A percentile compares a stretch with the other conserved stretches of the same genome.
phyloP scores from a whole-genome alignment of 106 monocot genomes.

The Gastrodia elata region DNA sequence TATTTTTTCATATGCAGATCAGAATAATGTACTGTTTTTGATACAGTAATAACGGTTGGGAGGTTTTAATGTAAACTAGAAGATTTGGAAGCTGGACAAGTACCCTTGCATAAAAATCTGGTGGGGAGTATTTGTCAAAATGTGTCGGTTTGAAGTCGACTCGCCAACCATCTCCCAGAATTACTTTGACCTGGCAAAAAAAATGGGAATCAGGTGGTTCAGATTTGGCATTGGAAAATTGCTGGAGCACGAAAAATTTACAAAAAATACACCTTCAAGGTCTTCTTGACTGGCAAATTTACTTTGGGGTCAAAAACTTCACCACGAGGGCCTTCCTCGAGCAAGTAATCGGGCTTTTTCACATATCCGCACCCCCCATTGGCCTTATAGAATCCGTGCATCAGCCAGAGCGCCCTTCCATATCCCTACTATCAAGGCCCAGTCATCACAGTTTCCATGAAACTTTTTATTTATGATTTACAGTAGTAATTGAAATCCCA shows the following conservation, averaged over 20 bases:
- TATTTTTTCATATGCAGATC: not conserved
- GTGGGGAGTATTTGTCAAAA: conserved; percentile 43
- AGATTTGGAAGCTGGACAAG: not conserved
- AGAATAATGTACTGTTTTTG: too few species aligned
- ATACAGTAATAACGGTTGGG: not conserved
- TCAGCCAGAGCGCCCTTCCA: conserved; percentile 58
- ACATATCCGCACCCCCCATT: conserved; percentile 70
- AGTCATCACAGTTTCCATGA: conserved; percentile 2
- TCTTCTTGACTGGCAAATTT: conserved; percentile 43
- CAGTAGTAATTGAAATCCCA: too few species aligned
- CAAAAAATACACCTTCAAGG: conserved; percentile 31
- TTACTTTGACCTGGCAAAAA: conserved; percentile 34
- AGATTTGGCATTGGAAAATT: not conserved
- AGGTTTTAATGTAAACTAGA: not conserved
- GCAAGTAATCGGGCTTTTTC: conserved; percentile 50
- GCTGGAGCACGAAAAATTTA: not conserved
- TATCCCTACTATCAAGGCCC: conserved; percentile 24
- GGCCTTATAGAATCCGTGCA: conserved; percentile 55
- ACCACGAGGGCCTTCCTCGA: conserved; percentile 25
- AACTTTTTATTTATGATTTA: too few species aligned
- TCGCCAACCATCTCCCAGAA: conserved; percentile 56
- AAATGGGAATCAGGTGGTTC: not conserved
- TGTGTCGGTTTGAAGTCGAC: conserved; percentile 37
- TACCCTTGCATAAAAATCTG: conserved; percentile 47
- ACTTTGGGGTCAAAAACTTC: conserved; percentile 47